Conservation (phyloP, 2,329 filamentous ascomycete genomes). For the Exophiala sideris region DNA sequence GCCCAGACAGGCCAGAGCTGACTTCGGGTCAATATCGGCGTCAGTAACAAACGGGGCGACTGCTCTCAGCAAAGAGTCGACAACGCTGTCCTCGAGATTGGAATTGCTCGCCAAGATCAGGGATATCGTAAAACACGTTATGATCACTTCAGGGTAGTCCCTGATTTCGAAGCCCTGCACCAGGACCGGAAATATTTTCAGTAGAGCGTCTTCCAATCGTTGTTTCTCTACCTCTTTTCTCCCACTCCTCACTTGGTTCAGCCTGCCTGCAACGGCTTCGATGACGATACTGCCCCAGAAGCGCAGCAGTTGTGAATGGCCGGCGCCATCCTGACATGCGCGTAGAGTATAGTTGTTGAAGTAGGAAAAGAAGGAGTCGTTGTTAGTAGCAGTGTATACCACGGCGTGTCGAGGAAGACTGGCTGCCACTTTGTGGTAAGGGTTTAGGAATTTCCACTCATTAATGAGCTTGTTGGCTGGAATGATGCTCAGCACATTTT, state of each 20-base stretch:
- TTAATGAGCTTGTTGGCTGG: constrained; percentile 66
- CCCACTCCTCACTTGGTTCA: constrained; percentile 74
- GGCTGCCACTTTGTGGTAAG: constrained; percentile 75
- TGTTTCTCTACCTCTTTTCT: constrained; percentile 71
- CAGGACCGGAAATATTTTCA: constrained; percentile 66
- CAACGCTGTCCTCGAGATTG: constrained; percentile 69
- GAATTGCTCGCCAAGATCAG: constrained; percentile 82
- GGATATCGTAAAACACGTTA: constrained; percentile 88
- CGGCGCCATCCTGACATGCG: constrained; percentile 66
- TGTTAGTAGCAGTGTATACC: constrained; percentile 78
- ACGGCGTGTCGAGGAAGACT: constrained; percentile 76
- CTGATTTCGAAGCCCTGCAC: constrained; percentile 74
- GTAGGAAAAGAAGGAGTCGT: constrained; percentile 68
- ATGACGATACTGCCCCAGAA: constrained; percentile 91
- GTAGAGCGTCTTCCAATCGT: constrained; percentile 72
- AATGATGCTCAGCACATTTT: constrained; percentile 81
- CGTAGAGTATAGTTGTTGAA: constrained; percentile 77
- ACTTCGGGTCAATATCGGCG: constrained; percentile 61
- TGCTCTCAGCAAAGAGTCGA: constrained; percentile 89
- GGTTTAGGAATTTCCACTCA: constrained; percentile 78
- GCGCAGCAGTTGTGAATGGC: constrained; percentile 73
- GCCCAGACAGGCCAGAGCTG: constrained; percentile 74
- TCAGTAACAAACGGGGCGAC: constrained; percentile 72
- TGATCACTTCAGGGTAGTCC: constrained; percentile 72
- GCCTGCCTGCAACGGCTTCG: constrained; percentile 77